Evolutionary conservation across 2,329 filamentous ascomycete species (phyloP).

Genomic region (Diaporthe australafricana): DNA sequence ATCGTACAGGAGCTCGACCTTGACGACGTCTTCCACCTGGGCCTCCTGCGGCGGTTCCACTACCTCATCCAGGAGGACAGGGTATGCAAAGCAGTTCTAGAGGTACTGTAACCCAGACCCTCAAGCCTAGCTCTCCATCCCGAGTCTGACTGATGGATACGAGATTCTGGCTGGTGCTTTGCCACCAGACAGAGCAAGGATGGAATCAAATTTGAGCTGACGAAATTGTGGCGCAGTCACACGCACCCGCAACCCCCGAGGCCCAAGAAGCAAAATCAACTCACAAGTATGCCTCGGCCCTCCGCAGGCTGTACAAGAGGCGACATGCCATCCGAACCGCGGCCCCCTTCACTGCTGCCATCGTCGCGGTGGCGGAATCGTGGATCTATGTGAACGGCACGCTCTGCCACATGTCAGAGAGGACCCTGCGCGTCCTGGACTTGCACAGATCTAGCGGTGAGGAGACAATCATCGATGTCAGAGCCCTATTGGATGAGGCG

Average conservation of each 20-base stretch:
- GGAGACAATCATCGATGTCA: slow-evolving; percentile 69
- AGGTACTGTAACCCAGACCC: slow-evolving; percentile 58
- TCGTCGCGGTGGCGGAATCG: slow-evolving; percentile 69
- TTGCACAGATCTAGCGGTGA: slow-evolving; percentile 59
- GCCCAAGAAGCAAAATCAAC: slow-evolving; percentile 45
- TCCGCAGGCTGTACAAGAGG: slow-evolving; percentile 72
- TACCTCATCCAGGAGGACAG: slow-evolving; percentile 63
- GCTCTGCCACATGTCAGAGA: slow-evolving; percentile 70
- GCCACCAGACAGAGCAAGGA: neutral
- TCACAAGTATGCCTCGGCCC: slow-evolving; percentile 59
- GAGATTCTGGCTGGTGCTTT: neutral
- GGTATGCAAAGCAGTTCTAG: slow-evolving; percentile 67
- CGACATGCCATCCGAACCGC: slow-evolving; percentile 70
- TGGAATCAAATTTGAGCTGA: slow-evolving; percentile 33
- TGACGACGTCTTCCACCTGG: slow-evolving; percentile 68
- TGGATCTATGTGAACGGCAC: slow-evolving; percentile 74
- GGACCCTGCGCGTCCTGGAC: slow-evolving; percentile 67
- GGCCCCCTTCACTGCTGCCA: slow-evolving; percentile 69
- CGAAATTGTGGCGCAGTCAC: slow-evolving; percentile 46
- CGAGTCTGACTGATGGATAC: neutral
- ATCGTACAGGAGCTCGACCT: slow-evolving; percentile 66
- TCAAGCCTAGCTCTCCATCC: neutral
- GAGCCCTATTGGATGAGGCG: slow-evolving; percentile 51
- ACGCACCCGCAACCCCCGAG: slow-evolving; percentile 48
- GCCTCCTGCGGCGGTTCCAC: slow-evolving; percentile 63